A percentile compares a stretch with the other conserved stretches of the same genome.
Conservation (phyloP, 23 red algal species). For the Agarophyton chilense region DNA sequence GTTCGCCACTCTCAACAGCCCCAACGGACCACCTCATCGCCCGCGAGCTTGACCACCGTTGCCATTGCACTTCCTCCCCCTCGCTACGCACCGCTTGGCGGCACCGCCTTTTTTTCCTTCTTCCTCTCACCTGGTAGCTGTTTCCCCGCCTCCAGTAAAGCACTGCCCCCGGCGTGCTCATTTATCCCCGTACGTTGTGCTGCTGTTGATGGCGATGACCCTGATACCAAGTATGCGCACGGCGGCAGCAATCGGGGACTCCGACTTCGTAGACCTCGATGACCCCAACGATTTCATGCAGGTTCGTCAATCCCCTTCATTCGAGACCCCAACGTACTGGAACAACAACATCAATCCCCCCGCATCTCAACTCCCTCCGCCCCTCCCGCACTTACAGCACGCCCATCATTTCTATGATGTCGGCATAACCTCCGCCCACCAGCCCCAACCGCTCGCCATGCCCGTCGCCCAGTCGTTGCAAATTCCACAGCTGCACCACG, state of each 20-base stretch:
- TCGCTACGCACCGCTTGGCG: too few relatives aligned
- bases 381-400: not conserved
- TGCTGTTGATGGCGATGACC: not conserved
- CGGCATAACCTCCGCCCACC: not conserved
- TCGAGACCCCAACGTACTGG: not conserved
- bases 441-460: not conserved
- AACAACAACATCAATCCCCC: not conserved
- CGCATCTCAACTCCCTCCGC: not conserved
- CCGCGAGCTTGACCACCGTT: too few relatives aligned
- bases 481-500: not conserved
- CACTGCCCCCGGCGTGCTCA: too few relatives aligned
- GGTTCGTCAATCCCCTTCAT: not conserved
- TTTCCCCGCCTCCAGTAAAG: too few relatives aligned
- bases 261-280: constrained; percentile 50
- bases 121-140: too few relatives aligned
- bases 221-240: constrained; percentile 2
- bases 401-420: not conserved
- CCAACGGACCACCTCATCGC: too few relatives aligned
- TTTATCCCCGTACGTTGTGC: too few relatives aligned
- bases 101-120: too few relatives aligned
- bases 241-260: not conserved
- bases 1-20: too few relatives aligned
- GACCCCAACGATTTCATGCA: constrained; percentile 12
- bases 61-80: too few relatives aligned
- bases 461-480: constrained; percentile 1